Conservation (phyloP, 257 asterid species). For the Solanum sejunctum region DNA sequence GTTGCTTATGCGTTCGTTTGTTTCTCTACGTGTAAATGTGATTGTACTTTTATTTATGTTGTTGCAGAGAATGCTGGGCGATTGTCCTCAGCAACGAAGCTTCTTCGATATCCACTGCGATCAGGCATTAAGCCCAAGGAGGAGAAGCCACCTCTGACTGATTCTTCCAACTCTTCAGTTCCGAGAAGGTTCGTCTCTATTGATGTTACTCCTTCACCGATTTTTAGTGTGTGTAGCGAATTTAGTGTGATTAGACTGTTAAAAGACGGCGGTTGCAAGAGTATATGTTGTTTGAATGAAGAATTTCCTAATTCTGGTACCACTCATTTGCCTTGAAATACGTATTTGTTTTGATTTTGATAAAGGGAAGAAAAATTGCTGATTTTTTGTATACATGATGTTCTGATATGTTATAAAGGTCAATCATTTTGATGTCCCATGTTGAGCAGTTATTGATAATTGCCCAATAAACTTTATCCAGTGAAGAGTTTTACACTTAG, state of each 20-base stretch:
- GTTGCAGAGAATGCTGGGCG: slow-evolving; percentile 15
- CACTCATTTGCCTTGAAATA: background rate
- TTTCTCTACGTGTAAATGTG: background rate
- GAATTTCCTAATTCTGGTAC: background rate
- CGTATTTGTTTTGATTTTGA: background rate
- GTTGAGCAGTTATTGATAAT: background rate
- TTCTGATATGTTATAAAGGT: background rate
- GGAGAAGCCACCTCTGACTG: slow-evolving; percentile 52
- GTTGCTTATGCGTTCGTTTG: background rate
- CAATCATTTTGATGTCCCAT: background rate
- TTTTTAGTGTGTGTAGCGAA: background rate
- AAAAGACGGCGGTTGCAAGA: background rate
- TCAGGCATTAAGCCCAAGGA: slow-evolving; percentile 48
- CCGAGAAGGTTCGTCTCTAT: slow-evolving; percentile 27
- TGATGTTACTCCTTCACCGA: background rate
- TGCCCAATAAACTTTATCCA: background rate
- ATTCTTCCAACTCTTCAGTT: slow-evolving; percentile 45
- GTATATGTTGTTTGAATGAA: background rate
- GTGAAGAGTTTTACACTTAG: background rate
- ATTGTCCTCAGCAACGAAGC: slow-evolving; percentile 32
- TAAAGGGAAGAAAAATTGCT: background rate
- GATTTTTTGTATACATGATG: background rate
- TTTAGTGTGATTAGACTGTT: background rate
- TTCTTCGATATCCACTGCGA: slow-evolving; percentile 85
- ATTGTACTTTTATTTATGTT: background rate